Evolutionary conservation across 768 basidiomycete genomes (phyloP).

Genomic region (Naganishia randhawae): DNA sequence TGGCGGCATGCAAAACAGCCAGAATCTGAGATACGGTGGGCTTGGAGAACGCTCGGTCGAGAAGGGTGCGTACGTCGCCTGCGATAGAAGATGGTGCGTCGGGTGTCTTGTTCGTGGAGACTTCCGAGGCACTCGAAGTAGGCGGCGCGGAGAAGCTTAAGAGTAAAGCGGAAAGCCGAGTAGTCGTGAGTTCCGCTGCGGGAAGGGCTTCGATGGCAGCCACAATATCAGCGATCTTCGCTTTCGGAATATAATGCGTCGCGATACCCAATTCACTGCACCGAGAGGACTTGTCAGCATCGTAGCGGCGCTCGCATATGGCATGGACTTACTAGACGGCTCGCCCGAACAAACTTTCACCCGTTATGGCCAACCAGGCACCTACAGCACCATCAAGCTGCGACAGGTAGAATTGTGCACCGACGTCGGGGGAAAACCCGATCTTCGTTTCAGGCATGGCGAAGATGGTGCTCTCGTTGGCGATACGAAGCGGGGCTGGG

Average conservation of each 20-base stretch:
- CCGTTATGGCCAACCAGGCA: constrained; percentile 87
- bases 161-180: constrained; percentile 58
- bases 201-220: constrained; percentile 61
- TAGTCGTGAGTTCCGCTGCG: constrained; percentile 41
- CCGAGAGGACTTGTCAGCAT: background rate
- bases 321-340: constrained; percentile 70
- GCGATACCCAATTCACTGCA: constrained; percentile 83
- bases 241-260: constrained; percentile 83
- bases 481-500: constrained; percentile 82
- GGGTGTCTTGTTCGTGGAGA: constrained; percentile 22
- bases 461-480: constrained; percentile 84
- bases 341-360: constrained; percentile 66
- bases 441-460: constrained; percentile 86
- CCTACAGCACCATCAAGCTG: constrained; percentile 86
- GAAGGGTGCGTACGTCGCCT: constrained; percentile 66
- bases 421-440: constrained; percentile 73
- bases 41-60: constrained; percentile 75
- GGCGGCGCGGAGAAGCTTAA: constrained; percentile 55
- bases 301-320: background rate
- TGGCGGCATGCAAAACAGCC: constrained; percentile 54
- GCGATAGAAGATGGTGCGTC: constrained; percentile 48
- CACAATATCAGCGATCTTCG: constrained; percentile 67
- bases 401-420: constrained; percentile 82
- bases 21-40: constrained; percentile 70
- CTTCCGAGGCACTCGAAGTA: constrained; percentile 50